phyloP scores from a whole-genome alignment of 495 filamentous ascomycete species.

The Tuber melanosporum region DNA sequence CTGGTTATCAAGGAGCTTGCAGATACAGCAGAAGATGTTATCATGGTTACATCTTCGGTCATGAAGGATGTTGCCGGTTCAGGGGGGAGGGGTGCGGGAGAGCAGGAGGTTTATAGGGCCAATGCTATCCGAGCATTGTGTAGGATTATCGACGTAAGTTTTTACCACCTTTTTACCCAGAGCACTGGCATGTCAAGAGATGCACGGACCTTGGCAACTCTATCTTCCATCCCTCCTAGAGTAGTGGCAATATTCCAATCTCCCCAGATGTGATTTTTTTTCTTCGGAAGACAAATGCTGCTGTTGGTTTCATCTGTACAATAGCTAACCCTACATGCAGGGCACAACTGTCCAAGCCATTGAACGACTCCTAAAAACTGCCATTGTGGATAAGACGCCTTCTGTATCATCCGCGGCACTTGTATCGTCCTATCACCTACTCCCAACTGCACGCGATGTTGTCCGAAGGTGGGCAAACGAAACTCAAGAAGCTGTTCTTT shows the following conservation, averaged over 20 bases:
- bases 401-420: conserved; percentile 95
- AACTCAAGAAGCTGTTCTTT: conserved; percentile 92
- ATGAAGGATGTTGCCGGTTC: conserved; percentile 82
- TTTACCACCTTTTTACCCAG: not conserved
- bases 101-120: conserved; percentile 88
- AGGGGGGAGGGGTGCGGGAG: conserved; percentile 62
- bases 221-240: not conserved
- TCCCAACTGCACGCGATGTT: conserved; percentile 90
- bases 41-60: conserved; percentile 98
- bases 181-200: not conserved
- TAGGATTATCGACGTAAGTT: conserved; percentile 87
- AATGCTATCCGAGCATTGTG: conserved; percentile 96
- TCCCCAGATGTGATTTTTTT: not conserved
- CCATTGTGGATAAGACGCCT: conserved; percentile 97
- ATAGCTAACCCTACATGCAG: conserved; percentile 45
- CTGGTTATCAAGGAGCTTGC: conserved; percentile 95
- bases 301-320: not conserved
- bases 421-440: conserved; percentile 95
- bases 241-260: not conserved
- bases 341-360: conserved; percentile 96
- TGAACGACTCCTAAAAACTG: conserved; percentile 96
- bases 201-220: not conserved
- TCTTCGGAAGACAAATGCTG: not conserved
- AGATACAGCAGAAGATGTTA: conserved; percentile 94
- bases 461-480: conserved; percentile 98